Conservation (phyloP, 176 grass and related monocot species). For the Zoysia japonica region DNA sequence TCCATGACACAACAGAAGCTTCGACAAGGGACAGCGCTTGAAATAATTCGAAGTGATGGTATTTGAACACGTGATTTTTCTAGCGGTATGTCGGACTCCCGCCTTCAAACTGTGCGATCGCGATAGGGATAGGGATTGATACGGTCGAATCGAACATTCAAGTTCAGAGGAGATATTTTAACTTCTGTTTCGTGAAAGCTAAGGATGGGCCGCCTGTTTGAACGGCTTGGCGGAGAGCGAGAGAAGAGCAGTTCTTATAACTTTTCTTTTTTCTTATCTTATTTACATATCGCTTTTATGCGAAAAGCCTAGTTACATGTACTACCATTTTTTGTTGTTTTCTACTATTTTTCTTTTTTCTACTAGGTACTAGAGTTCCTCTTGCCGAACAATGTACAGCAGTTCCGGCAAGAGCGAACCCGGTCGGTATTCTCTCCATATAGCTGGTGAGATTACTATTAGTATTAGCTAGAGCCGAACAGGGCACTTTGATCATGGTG, state of each 20-base stretch:
- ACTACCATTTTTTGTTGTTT: background rate
- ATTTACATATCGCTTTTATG: slow-evolving; percentile 16
- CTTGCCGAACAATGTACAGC: slow-evolving; percentile 26
- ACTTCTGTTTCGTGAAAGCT: background rate
- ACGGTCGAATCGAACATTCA: slow-evolving; percentile 10
- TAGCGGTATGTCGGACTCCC: background rate
- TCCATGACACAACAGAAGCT: background rate
- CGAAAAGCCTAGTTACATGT: slow-evolving; percentile 43
- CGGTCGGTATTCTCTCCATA: background rate
- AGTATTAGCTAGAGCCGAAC: background rate
- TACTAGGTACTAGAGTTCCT: slow-evolving; percentile 12
- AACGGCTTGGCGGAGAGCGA: background rate
- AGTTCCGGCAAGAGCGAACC: slow-evolving; percentile 31
- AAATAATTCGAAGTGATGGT: background rate
- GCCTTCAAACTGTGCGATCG: background rate
- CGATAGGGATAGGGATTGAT: slow-evolving; percentile 2
- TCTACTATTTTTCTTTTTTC: background rate
- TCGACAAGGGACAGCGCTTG: background rate
- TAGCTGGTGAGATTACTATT: background rate
- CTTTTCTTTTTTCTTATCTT: background rate
- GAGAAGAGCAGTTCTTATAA: slow-evolving; percentile 15
- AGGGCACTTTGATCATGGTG: background rate
- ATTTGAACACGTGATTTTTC: slow-evolving; percentile 26
- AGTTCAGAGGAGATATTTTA: background rate
- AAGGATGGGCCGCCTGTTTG: background rate